phyloP scores from a whole-genome alignment of 2,329 filamentous ascomycete species.

The Penicillium sp. region DNA sequence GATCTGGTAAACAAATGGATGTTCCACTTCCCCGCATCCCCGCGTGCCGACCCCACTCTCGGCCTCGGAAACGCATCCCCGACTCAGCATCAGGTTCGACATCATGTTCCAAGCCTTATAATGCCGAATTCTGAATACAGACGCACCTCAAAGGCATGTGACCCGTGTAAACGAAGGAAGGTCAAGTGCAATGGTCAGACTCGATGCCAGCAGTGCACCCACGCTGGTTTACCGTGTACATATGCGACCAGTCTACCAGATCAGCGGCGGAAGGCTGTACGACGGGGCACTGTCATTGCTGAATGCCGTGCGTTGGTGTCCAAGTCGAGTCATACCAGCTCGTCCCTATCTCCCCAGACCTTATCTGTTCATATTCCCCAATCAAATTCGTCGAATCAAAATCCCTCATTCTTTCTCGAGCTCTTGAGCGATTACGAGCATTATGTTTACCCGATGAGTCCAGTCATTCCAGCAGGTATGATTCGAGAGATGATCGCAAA shows the following conservation, averaged over 20 bases:
- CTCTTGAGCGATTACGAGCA: slow-evolving; percentile 48
- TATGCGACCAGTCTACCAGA: slow-evolving; percentile 38
- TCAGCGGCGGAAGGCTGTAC: slow-evolving; percentile 38
- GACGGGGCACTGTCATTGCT: slow-evolving; percentile 44
- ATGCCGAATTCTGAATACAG: background rate
- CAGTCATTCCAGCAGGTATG: slow-evolving; percentile 47
- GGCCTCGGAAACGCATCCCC: background rate
- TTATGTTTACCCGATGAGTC: slow-evolving; percentile 51
- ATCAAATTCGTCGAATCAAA: background rate
- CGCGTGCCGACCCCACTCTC: background rate
- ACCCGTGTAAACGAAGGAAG: slow-evolving; percentile 49
- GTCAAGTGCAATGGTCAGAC: slow-evolving; percentile 50
- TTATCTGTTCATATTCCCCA: background rate
- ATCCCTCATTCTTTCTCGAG: slow-evolving; percentile 33
- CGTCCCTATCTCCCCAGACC: background rate
- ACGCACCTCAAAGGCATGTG: slow-evolving; percentile 38
- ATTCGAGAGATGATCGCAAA: slow-evolving; percentile 32
- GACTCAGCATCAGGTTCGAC: background rate
- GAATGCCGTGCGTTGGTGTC: slow-evolving; percentile 24
- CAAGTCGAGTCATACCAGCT: background rate
- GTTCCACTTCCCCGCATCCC: background rate
- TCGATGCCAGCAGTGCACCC: slow-evolving; percentile 45
- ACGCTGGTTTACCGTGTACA: slow-evolving; percentile 48
- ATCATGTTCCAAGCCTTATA: background rate
- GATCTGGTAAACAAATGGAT: too few species aligned